These are phyloP conservation scores for Thuidium tamariscinum DNA, from an alignment of 225 moss, liverwort and hornwort genomes.

Conservation along the genomic window DNA sequence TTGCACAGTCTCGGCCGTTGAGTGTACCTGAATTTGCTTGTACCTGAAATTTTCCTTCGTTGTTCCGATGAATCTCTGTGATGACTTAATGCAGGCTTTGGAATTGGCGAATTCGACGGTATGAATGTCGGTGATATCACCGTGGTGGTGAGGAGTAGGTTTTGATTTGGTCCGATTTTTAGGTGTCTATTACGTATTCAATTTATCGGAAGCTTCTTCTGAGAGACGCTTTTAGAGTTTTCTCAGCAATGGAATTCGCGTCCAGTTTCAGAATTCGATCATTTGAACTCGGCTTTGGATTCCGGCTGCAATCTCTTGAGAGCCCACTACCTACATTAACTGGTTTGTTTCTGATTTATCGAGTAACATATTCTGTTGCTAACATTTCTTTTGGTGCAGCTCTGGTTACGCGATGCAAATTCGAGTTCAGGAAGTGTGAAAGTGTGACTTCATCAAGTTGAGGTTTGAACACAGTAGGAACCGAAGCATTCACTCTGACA, in stretches of 20 bases:
- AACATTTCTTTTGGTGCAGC: background rate
- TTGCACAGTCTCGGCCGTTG: background rate
- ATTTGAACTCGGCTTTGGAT: background rate
- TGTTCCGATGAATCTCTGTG: background rate
- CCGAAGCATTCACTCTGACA: background rate
- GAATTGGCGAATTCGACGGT: background rate
- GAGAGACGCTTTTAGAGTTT: background rate
- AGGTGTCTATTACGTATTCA: background rate
- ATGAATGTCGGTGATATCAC: too few species aligned
- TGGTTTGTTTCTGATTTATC: background rate
- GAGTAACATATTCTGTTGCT: background rate
- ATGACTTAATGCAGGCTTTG: background rate
- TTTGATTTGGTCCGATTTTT: background rate
- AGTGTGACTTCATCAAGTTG: background rate
- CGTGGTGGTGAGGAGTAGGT: too few species aligned
- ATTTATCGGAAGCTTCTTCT: background rate
- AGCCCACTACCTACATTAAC: background rate
- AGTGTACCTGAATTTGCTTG: background rate
- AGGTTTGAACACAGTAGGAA: too few species aligned
- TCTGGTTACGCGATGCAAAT: too few species aligned
- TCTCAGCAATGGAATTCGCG: background rate
- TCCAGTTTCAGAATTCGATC: background rate
- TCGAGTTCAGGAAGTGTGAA: background rate
- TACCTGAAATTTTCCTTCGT: background rate
- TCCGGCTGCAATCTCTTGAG: background rate